phyloP scores from a whole-genome alignment of 306 rosid species.

The Rosa multiflora region DNA sequence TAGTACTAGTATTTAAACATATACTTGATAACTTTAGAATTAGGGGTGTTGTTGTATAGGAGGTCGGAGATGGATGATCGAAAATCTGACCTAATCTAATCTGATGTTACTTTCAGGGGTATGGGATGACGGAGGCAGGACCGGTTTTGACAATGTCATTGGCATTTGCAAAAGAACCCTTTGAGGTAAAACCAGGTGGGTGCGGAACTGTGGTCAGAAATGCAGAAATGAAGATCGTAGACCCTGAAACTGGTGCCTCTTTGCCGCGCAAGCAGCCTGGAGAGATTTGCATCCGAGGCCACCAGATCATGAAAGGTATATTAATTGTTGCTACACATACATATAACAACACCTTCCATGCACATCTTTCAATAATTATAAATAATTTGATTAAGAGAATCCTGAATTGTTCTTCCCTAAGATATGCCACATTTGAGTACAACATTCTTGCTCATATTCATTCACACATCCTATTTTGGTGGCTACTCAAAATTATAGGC shows the following conservation, averaged over 20 bases:
- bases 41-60: background rate
- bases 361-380: too few relatives aligned
- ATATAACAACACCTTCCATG: too few relatives aligned
- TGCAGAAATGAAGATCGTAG: slow-evolving; percentile 75
- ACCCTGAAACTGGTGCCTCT: slow-evolving; percentile 58
- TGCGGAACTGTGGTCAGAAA: slow-evolving; percentile 81
- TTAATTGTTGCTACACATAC: background rate
- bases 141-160: slow-evolving; percentile 78
- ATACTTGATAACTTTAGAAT: background rate
- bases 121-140: slow-evolving; percentile 94
- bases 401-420: too few relatives aligned
- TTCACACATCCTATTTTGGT: too few relatives aligned
- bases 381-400: too few relatives aligned
- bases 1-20: too few relatives aligned
- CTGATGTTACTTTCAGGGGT: slow-evolving; percentile 44
- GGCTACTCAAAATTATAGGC: too few relatives aligned
- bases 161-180: slow-evolving; percentile 67
- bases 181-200: slow-evolving; percentile 63
- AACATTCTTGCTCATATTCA: too few relatives aligned
- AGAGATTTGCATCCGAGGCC: slow-evolving; percentile 84
- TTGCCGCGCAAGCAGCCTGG: slow-evolving; percentile 60
- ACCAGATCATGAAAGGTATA: slow-evolving; percentile 85
- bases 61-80: background rate
- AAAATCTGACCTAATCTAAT: background rate
- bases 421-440: too few relatives aligned